Base-by-base conservation (phyloP, 1,139 yeast species). In the Protomyces arabidopsidicola region DNA sequence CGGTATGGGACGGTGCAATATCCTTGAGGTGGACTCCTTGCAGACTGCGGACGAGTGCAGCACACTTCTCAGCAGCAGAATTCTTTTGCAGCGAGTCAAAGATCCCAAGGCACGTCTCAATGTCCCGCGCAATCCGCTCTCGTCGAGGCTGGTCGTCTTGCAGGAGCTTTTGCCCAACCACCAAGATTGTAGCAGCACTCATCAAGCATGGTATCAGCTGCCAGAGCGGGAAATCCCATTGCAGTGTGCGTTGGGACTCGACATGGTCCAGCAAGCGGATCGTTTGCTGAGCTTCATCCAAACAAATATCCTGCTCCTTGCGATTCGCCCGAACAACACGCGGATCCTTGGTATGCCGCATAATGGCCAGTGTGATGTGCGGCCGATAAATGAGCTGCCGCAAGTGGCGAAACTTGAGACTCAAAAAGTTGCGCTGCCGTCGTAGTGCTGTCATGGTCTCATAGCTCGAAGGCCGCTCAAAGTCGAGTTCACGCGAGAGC, bases 361-460 rank as follows among this genome's bases (percentile, higher is more conserved):
- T 52, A 35, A 58, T 52, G 10, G 62, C 62, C 3, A 58, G 22
- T 16, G 58, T 60, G 54, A 60, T 53, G 31, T 60, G 58, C 12
- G 67, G 68, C 5, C 68, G 64, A 52, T 66, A 65, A 45, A 65
- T 56, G 63, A 66, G 55, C 6, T 67, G 64, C 36, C 57, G 36
- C 22, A 66, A 27, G 38, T 66, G 65, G 24, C 60, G 60, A 31
- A 60, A 66, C 42, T 55, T 59, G 31, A 64, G 51, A n/a, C 65
- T 65, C 9, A 66, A 51, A 50, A 58, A 55, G 31, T 55, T 55
- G 14, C 68, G 60, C 67, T 66, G 63, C 22, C 52, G 35, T 14
- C 56, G 38, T 14, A 34, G 52, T 31, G 48, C 56, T 27, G 42
- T 58, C 55, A 35, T 39, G 18, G 57, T 36, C 53, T 45, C 56